Conservation (phyloP, 2,329 filamentous ascomycete species). For the Penicillium hordei region DNA sequence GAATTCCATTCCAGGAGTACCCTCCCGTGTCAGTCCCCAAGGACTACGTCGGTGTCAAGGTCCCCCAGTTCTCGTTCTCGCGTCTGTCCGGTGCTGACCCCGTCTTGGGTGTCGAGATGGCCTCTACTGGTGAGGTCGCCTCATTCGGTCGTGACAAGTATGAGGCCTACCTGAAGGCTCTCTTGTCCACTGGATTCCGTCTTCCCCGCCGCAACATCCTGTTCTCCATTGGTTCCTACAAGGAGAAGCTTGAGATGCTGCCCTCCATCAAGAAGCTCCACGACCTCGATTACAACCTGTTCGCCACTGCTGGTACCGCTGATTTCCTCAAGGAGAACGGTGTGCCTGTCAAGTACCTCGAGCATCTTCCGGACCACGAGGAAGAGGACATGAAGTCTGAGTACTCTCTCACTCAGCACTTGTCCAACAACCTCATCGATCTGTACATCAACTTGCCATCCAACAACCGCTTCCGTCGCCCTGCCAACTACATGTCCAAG, state of each 20-base stretch:
- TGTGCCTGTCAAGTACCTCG: constrained; percentile 88
- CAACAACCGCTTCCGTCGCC: constrained; percentile 92
- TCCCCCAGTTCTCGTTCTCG: constrained; percentile 98
- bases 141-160: constrained; percentile 96
- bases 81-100: constrained; percentile 93
- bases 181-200: constrained; percentile 94
- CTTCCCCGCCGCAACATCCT: constrained; percentile 94
- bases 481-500: constrained; percentile 97
- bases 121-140: constrained; percentile 95
- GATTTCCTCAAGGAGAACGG: constrained; percentile 94
- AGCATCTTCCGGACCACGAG: constrained; percentile 70
- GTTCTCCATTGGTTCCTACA: constrained; percentile 92
- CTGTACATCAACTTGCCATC: constrained; percentile 99
- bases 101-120: constrained; percentile 97
- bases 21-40: constrained; percentile 72
- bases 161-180: constrained; percentile 94
- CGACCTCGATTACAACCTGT: constrained; percentile 90
- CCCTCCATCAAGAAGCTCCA: constrained; percentile 87
- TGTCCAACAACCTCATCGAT: constrained; percentile 97
- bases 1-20: constrained; percentile 77
- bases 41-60: constrained; percentile 92
- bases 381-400: constrained; percentile 88
- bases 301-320: constrained; percentile 92
- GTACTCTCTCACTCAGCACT: constrained; percentile 93
- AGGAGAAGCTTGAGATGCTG: constrained; percentile 97